These are phyloP conservation scores for Chimonanthus praecox DNA, from an alignment of 164 flowering plant species.

Conservation along the genomic window DNA sequence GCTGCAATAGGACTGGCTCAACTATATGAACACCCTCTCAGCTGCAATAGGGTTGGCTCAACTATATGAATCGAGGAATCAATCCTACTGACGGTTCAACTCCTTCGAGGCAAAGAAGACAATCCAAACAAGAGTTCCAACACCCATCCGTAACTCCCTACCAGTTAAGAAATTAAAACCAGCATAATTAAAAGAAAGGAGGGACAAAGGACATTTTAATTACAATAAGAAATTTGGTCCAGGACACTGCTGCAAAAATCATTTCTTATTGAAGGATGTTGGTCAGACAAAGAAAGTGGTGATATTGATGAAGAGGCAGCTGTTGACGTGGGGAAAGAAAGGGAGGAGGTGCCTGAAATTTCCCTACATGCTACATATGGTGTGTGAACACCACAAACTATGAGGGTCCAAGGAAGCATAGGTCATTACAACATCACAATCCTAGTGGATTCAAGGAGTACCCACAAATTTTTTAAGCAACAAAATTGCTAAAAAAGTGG, in stretches of 20 bases:
- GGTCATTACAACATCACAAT: not conserved
- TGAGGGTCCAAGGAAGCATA: not conserved
- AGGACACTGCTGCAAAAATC: not conserved
- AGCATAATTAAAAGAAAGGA: not conserved
- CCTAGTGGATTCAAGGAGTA: not conserved
- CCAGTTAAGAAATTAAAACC: not conserved
- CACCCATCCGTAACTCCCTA: not conserved
- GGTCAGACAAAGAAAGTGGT: not conserved
- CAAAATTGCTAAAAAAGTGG: not conserved
- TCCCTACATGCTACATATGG: not conserved
- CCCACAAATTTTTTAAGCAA: not conserved
- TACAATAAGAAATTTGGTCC: not conserved
- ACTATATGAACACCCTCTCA: too few relatives aligned
- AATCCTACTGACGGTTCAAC: not conserved
- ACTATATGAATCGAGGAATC: not conserved
- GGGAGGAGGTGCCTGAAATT: not conserved
- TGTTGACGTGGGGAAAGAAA: not conserved
- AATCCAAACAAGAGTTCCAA: too few relatives aligned
- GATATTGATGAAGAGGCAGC: not conserved
- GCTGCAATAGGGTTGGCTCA: conserved; percentile 2
- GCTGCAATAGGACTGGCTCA: too few relatives aligned
- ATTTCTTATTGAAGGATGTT: not conserved
- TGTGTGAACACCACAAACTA: not conserved
- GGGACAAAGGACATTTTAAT: not conserved
- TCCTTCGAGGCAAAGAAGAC: not conserved